Conservation (phyloP, 1,284 basidiomycete species). For the Ceratobasidium papillatum region DNA sequence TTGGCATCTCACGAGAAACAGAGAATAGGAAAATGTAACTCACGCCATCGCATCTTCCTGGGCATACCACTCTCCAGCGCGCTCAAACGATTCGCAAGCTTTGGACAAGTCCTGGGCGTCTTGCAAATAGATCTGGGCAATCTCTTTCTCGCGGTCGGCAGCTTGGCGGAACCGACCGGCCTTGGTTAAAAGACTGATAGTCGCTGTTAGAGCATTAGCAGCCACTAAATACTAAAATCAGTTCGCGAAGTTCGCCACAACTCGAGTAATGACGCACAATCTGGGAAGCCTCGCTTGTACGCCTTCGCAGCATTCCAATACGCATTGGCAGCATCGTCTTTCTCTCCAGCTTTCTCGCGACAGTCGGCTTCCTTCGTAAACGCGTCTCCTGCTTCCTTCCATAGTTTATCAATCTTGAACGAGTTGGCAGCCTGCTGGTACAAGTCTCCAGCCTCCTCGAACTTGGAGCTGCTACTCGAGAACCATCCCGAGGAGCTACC, state of each 20-base stretch:
- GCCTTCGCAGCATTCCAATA: slow-evolving; percentile 97
- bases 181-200: slow-evolving; percentile 84
- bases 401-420: slow-evolving; percentile 93
- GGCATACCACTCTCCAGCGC: slow-evolving; percentile 97
- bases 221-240: slow-evolving; percentile 70
- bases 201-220: slow-evolving; percentile 86
- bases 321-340: slow-evolving; percentile 92
- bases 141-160: slow-evolving; percentile 97
- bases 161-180: slow-evolving; percentile 95
- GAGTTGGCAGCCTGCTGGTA: slow-evolving; percentile 95
- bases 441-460: slow-evolving; percentile 92
- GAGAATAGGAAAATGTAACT: slow-evolving; percentile 51
- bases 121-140: slow-evolving; percentile 90
- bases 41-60: slow-evolving; percentile 97
- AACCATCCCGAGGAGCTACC: slow-evolving; percentile 85
- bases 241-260: slow-evolving; percentile 39
- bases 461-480: slow-evolving; percentile 79
- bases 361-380: slow-evolving; percentile 92
- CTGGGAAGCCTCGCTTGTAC: slow-evolving; percentile 89
- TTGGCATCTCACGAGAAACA: background rate
- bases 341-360: slow-evolving; percentile 84
- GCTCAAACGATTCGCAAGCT: slow-evolving; percentile 90
- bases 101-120: slow-evolving; percentile 70
- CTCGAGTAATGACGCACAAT: slow-evolving; percentile 63
- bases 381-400: slow-evolving; percentile 89